phyloP scores from a whole-genome alignment of 306 rosid genomes.

The Vigna mungo region DNA sequence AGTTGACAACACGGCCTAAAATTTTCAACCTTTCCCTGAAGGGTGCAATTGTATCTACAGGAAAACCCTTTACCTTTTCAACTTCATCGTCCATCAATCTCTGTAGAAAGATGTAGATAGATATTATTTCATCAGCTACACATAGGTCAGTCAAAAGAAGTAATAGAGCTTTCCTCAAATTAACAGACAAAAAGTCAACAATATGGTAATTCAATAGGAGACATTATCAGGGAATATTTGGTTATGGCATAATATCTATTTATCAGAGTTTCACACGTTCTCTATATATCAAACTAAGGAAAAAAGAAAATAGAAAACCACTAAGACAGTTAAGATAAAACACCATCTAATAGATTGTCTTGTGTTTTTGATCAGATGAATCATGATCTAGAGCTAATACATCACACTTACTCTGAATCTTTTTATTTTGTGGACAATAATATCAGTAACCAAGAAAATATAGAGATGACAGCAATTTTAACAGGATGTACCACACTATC shows the following conservation, averaged over 20 bases:
- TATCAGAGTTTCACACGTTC: too few species aligned
- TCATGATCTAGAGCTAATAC: too few species aligned
- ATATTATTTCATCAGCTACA: constrained; percentile 38
- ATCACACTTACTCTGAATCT: background rate
- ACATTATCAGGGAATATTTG: too few species aligned
- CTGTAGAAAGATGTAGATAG: constrained; percentile 51
- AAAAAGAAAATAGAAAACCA: too few species aligned
- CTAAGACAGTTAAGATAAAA: too few species aligned
- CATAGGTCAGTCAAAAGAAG: background rate
- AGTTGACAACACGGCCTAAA: constrained; percentile 86
- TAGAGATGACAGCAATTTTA: constrained; percentile 4
- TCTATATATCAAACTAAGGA: too few species aligned
- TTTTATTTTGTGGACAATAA: background rate
- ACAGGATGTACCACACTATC: background rate
- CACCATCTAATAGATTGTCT: too few species aligned
- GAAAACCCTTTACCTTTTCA: constrained; percentile 93
- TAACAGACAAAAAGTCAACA: constrained; percentile 32
- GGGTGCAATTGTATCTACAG: constrained; percentile 70
- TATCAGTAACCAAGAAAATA: background rate
- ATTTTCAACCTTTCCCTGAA: constrained; percentile 94
- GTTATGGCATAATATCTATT: too few species aligned
- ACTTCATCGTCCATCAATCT: constrained; percentile 87
- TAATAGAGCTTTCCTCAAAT: constrained; percentile 17
- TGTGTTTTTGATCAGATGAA: background rate
- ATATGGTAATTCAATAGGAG: background rate